These are phyloP conservation scores for Verticillium longisporum DNA, from an alignment of 2,329 filamentous ascomycete species.

Conservation along the genomic window DNA sequence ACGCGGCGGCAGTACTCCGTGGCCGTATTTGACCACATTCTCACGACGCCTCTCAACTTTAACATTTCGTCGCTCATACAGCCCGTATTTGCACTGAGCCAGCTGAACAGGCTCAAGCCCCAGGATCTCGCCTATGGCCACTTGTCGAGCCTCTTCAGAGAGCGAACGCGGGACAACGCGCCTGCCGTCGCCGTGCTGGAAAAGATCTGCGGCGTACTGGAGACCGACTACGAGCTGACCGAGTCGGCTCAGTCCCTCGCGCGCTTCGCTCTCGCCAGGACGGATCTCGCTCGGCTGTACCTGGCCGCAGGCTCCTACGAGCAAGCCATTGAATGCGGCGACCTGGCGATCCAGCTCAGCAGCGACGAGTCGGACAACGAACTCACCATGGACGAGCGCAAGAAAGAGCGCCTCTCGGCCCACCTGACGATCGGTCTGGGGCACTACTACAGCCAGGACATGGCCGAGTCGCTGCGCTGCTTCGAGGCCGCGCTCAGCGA, in stretches of 20 bases:
- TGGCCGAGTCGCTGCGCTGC: conserved; percentile 65
- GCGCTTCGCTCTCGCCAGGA: conserved; percentile 74
- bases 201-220: conserved; percentile 60
- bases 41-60: conserved; percentile 45
- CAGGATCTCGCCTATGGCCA: conserved; percentile 68
- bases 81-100: conserved; percentile 81
- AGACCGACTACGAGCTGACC: conserved; percentile 76
- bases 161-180: conserved; percentile 65
- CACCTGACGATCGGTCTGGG: conserved; percentile 82
- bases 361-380: conserved; percentile 63
- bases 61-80: conserved; percentile 64
- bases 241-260: conserved; percentile 70
- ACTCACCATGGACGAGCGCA: conserved; percentile 56
- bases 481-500: conserved; percentile 77
- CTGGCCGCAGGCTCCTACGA: conserved; percentile 61
- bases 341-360: conserved; percentile 72
- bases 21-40: conserved; percentile 75
- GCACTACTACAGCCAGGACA: conserved; percentile 61
- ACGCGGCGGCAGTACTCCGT: conserved; percentile 73
- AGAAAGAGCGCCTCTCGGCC: conserved; percentile 71
- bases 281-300: conserved; percentile 79
- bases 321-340: conserved; percentile 70
- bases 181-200: conserved; percentile 59
- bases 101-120: conserved; percentile 66
- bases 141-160: conserved; percentile 71